Evolutionary conservation across 192 early-diverging fungal species (phyloP), one percentile per base, ranked within the genome.

Genomic region (Gamsiella multidivaricata): DNA sequence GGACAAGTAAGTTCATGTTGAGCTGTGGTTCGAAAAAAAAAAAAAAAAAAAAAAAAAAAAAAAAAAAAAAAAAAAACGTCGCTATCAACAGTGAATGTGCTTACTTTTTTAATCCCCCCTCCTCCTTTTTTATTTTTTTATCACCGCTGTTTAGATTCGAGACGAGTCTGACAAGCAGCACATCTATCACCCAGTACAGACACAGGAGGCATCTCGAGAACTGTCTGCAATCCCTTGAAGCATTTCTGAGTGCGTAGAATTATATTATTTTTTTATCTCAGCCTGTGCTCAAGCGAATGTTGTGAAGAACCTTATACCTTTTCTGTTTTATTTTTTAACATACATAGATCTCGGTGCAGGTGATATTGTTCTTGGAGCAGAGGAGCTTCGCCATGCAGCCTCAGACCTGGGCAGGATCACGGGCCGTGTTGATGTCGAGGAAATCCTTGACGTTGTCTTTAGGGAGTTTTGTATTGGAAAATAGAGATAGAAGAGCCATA

Each of bases 401-500:
- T 80, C 87, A 22, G 83, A 88, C 5, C 37, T 93, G 36, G 91
- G 91, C 6, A 80, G 84, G 64, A 93, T 94, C 69, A 94, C 93
- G 6, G 91, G 93, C 26, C 67, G 81, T 20, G 84, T 90, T 4
- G 89, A 89, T 61, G 89, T 91, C 15, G 93, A 94, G 61, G 88
- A 92, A 58, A 83, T 94, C 7, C 79, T 94, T 5, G 91, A 91
- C 67, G 85, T 88, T 8, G 71, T 94, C 26, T 94, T 94, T 74
- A 79, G 88, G 34, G 82, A 90, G 52, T 93, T 94, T 54, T 94
- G 93, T 60, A 94, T 94, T 42, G 93, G 93, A 18, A 94, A 94
- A 82, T 89, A 78, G 68, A 59, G 47, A 45, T 17, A 55, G 55
- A 11, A 57, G 3, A 1, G 26, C 14, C 10, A n/a, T 12, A 11